phyloP scores from a whole-genome alignment of 768 basidiomycete genomes.

The Panellus pusillus region DNA sequence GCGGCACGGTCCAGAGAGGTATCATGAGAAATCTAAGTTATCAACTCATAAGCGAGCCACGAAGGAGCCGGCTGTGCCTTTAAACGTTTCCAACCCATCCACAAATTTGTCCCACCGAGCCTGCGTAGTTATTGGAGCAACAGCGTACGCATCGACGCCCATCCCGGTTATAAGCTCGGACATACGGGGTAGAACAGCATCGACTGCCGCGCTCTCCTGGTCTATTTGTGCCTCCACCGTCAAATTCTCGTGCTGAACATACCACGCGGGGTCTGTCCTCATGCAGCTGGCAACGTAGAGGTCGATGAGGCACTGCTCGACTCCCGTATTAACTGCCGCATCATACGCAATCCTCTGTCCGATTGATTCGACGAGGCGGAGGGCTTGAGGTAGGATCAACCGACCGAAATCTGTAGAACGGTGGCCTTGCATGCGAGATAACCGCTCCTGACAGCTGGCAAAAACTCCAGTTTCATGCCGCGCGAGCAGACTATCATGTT shows the following conservation, averaged over 20 bases:
- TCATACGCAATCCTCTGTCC: conserved; percentile 48
- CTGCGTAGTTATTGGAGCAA: conserved; percentile 27
- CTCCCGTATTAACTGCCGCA: conserved; percentile 31
- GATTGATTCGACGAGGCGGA: conserved; percentile 40
- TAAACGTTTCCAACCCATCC: background rate
- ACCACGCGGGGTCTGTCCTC: conserved; percentile 42
- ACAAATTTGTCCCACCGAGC: background rate
- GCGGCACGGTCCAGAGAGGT: too few relatives aligned
- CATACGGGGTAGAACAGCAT: conserved; percentile 27
- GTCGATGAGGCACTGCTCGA: conserved; percentile 36
- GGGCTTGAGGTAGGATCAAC: conserved; percentile 42
- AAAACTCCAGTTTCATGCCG: conserved; percentile 25
- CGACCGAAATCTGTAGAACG: conserved; percentile 34
- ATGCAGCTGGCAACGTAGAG: conserved; percentile 40
- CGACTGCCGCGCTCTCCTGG: conserved; percentile 34
- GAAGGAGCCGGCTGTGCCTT: background rate
- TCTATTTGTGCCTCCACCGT: conserved; percentile 31
- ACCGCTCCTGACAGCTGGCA: conserved; percentile 16
- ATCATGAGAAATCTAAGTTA: too few relatives aligned
- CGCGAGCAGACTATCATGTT: conserved; percentile 25
- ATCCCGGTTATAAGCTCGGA: conserved; percentile 21
- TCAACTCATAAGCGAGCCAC: too few relatives aligned
- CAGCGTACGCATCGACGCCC: conserved; percentile 20
- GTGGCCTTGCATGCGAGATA: conserved; percentile 27
- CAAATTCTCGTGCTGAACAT: conserved; percentile 35